Evolutionary conservation across 257 asterid genomes (phyloP), one percentile per base, ranked within the genome.

Genomic region (Capsicum pubescens): DNA sequence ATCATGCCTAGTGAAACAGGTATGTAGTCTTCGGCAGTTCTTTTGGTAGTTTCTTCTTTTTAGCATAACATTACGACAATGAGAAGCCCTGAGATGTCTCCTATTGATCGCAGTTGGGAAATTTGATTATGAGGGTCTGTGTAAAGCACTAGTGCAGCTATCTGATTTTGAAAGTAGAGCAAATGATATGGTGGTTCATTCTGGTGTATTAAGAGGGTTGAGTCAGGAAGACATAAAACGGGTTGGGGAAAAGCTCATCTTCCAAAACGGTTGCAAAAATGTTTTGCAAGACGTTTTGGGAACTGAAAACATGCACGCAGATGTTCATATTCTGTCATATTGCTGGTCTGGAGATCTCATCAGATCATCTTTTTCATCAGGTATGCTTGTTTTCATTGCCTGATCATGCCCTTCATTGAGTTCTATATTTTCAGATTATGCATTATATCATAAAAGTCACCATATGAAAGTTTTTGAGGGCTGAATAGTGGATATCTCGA

Each of bases 291-390:
- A 86, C 74, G 81, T 91, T 32, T 42, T 68, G 76, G 82, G 87
- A 79, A 64, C 57, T 83, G 83, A 89, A 85, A 85, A 54, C 60
- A 5, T 80, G 19, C 58, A 70, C 21, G 79, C 87, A 0, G 90
- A 89, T 69, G 77, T 91, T 74, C 93, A 92, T 86, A 91, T 92
- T 82, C 81, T 92, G 64, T 92, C 96, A 0, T 90, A 88, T 78
- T 91, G 94, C 83, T 92, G 96, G 96, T 88, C 90, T 17, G 88
- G 89, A 84, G 94, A 91, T 88, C 91, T 92, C 79, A 92, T 92
- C 83, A 79, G 64, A 59, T 91, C 92, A 13, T 89, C 96, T 39
- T 92, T 89, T 79, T 86, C 89, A 60, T 85, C 91, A 89, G 96
- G 96, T 92, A 89, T 86, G 81, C 83, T 63, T 64, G 67, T 52